Evolutionary conservation across 495 filamentous ascomycete species (phyloP).

Genomic region (Evernia prunastri): DNA sequence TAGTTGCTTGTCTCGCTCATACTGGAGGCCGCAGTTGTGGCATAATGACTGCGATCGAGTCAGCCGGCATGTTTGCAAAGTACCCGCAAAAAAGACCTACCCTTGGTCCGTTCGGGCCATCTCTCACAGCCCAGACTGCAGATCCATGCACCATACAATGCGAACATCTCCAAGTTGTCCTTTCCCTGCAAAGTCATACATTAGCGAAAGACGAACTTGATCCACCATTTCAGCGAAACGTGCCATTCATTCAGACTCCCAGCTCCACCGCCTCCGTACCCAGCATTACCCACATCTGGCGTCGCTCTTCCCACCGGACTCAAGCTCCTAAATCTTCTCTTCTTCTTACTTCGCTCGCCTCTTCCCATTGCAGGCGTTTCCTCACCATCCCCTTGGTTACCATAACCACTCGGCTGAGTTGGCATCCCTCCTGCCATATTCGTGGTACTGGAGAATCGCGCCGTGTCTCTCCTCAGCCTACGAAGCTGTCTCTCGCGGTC

Average conservation of each 20-base stretch:
- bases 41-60: conserved; percentile 54
- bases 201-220: conserved; percentile 16
- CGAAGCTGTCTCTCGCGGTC: conserved; percentile 89
- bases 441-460: conserved; percentile 77
- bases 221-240: conserved; percentile 31
- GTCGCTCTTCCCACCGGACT: conserved; percentile 72
- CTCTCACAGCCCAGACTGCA: conserved; percentile 87
- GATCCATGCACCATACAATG: conserved; percentile 86
- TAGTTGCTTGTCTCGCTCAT: conserved; percentile 75
- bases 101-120: conserved; percentile 78
- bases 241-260: conserved; percentile 63
- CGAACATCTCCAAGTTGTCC: conserved; percentile 78
- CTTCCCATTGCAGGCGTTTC: conserved; percentile 66
- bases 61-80: too few species aligned
- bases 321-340: conserved; percentile 82
- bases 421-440: conserved; percentile 64
- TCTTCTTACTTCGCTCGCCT: conserved; percentile 88
- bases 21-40: conserved; percentile 86
- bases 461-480: conserved; percentile 81
- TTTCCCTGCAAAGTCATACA: conserved; percentile 48
- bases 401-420: conserved; percentile 50
- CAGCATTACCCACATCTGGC: conserved; percentile 62
- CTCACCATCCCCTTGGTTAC: conserved; percentile 45
- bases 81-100: too few species aligned
- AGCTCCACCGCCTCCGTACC: conserved; percentile 59